These are phyloP conservation scores for Bauhinia variegata DNA, from an alignment of 306 rosid genomes.

Conservation along the genomic window DNA sequence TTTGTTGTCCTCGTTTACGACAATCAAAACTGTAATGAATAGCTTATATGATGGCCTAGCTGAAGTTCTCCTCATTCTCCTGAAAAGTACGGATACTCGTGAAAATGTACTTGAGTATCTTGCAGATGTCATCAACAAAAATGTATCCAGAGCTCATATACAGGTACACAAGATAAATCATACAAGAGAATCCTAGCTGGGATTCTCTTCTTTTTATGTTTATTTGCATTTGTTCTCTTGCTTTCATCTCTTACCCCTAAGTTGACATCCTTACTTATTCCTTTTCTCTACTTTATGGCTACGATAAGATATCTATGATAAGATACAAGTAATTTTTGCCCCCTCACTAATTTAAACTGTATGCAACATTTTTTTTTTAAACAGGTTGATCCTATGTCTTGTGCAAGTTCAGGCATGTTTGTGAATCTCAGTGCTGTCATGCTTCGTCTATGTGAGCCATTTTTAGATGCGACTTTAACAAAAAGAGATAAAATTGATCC, in stretches of 20 bases:
- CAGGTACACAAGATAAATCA: constrained; percentile 61
- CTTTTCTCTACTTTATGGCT: neutral
- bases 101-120: constrained; percentile 85
- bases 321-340: neutral
- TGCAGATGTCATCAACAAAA: constrained; percentile 88
- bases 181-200: neutral
- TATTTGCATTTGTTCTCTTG: neutral
- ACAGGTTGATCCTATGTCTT: constrained; percentile 87
- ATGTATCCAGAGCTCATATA: constrained; percentile 95
- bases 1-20: constrained; percentile 77
- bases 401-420: constrained; percentile 99
- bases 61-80: constrained; percentile 76
- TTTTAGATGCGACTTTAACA: constrained; percentile 80
- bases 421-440: constrained; percentile 95
- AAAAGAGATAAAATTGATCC: constrained; percentile 93
- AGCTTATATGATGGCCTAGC: constrained; percentile 78
- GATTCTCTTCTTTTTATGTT: neutral
- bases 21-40: constrained; percentile 84
- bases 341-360: constrained; percentile 4
- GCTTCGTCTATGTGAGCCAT: constrained; percentile 95
- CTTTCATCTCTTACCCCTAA: constrained; percentile 10
- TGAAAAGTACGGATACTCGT: constrained; percentile 84
- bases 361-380: constrained; percentile 9
- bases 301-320: constrained; percentile 18
- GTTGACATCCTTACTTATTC: constrained; percentile 9